These are phyloP conservation scores for Albugo candida DNA, from an alignment of 352 stramenopile genomes.

Conservation along the genomic window DNA sequence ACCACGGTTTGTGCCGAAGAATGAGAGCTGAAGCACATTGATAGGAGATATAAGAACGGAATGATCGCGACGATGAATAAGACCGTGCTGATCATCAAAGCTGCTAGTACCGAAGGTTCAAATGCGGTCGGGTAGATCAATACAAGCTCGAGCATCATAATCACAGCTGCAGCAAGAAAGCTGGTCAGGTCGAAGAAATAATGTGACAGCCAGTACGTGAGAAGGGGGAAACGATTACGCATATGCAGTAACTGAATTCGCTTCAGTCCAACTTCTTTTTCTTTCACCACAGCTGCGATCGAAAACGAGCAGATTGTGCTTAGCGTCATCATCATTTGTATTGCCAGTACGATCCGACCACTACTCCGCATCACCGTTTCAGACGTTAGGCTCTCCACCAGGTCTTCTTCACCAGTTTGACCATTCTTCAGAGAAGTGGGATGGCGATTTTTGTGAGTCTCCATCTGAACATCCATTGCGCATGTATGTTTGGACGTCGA, in stretches of 20 bases:
- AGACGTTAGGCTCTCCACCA: slow-evolving; percentile 58
- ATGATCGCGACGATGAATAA: slow-evolving; percentile 32
- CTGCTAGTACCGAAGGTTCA: slow-evolving; percentile 12
- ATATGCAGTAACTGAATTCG: slow-evolving; percentile 53
- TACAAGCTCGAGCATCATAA: slow-evolving; percentile 12
- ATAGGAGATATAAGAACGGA: slow-evolving; percentile 42
- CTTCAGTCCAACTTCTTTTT: slow-evolving; percentile 50
- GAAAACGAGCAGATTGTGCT: slow-evolving; percentile 51
- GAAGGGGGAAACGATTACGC: slow-evolving; percentile 20
- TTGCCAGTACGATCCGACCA: slow-evolving; percentile 83
- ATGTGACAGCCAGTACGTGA: slow-evolving; percentile 46
- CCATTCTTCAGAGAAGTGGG: slow-evolving; percentile 54
- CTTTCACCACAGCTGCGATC: slow-evolving; percentile 35
- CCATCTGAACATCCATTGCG: too few species aligned
- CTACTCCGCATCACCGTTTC: slow-evolving; percentile 78
- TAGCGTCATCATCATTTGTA: slow-evolving; percentile 51
- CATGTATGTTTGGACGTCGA: too few species aligned
- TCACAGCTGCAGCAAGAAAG: slow-evolving; percentile 16
- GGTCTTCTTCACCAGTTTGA: slow-evolving; percentile 6
- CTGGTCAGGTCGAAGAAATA: slow-evolving; percentile 39
- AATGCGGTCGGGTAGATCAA: slow-evolving; percentile 15
- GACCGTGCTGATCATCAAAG: slow-evolving; percentile 17
- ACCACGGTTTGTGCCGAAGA: slow-evolving; percentile 65
- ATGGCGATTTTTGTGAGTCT: slow-evolving; percentile 21
- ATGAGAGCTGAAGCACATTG: slow-evolving; percentile 47